Evolutionary conservation across 176 grass and related monocot species (phyloP).

Genomic region (Hsuehochloa calcarea): DNA sequence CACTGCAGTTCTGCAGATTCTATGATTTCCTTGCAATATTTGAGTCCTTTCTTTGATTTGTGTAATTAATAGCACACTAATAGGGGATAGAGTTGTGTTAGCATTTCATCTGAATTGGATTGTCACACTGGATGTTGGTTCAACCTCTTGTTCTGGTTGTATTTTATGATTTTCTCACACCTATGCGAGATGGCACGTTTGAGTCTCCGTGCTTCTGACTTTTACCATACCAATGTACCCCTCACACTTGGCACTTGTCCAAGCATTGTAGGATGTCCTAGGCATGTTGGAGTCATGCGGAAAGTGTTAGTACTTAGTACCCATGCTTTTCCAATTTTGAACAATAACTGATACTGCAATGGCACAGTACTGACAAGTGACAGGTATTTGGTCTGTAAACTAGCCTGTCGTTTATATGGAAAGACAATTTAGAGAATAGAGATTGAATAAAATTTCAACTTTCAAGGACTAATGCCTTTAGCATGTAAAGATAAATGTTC

Average conservation of each 20-base stretch:
- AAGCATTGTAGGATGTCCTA: neutral
- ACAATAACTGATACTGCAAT: neutral
- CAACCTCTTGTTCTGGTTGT: neutral
- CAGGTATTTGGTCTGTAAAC: neutral
- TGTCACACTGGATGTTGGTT: neutral
- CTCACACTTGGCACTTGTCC: neutral
- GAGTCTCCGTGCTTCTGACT: neutral
- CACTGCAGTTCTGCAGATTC: neutral
- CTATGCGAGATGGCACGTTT: neutral
- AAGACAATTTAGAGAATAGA: neutral
- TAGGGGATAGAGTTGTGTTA: neutral
- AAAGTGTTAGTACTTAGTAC: neutral
- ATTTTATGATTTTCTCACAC: constrained; percentile 5
- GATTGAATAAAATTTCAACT: neutral
- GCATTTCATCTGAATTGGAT: neutral
- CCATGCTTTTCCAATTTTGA: neutral
- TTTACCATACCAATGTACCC: neutral
- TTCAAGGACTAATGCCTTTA: neutral
- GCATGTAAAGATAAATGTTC: neutral
- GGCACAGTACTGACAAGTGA: neutral
- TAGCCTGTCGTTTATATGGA: neutral
- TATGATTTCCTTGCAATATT: neutral
- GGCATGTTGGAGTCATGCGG: constrained; percentile 1
- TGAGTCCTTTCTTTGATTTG: neutral
- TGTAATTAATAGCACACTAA: neutral